Conservation (phyloP, 1,139 yeast genomes). For the Hanseniaspora sp. region DNA sequence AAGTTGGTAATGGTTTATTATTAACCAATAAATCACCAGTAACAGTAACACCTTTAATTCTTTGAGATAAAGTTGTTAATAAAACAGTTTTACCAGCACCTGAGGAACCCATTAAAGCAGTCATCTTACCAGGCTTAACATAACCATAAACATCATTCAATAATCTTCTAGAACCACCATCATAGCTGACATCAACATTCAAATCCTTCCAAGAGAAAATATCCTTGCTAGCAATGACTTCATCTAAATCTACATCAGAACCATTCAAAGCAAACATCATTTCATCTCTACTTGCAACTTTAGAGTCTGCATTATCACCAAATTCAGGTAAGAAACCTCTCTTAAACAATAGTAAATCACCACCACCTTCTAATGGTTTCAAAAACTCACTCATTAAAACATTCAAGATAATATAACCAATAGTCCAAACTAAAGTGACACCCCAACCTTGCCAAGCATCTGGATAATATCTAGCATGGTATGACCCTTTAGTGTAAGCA, state of each 20-base stretch:
- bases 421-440: constrained; percentile 44
- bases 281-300: constrained; percentile 35
- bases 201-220: constrained; percentile 46
- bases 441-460: constrained; percentile 65
- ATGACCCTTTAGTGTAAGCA: constrained; percentile 33
- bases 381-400: constrained; percentile 42
- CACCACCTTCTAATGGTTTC: constrained; percentile 44
- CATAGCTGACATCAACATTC: constrained; percentile 42
- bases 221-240: constrained; percentile 33
- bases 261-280: constrained; percentile 37
- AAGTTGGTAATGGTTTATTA: constrained; percentile 41
- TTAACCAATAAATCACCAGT: constrained; percentile 57
- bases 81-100: constrained; percentile 64
- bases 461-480: constrained; percentile 39
- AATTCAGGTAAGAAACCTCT: constrained; percentile 42
- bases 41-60: constrained; percentile 48
- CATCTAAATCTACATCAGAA: constrained; percentile 33
- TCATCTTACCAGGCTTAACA: constrained; percentile 57
- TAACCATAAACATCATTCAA: constrained; percentile 52
- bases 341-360: constrained; percentile 47
- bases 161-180: constrained; percentile 39
- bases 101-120: constrained; percentile 58
- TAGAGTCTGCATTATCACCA: constrained; percentile 35
- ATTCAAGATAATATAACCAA: constrained; percentile 38
- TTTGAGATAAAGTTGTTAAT: constrained; percentile 47